Conservation (phyloP, 495 filamentous ascomycete genomes). For the Tuber umbilicatum region DNA sequence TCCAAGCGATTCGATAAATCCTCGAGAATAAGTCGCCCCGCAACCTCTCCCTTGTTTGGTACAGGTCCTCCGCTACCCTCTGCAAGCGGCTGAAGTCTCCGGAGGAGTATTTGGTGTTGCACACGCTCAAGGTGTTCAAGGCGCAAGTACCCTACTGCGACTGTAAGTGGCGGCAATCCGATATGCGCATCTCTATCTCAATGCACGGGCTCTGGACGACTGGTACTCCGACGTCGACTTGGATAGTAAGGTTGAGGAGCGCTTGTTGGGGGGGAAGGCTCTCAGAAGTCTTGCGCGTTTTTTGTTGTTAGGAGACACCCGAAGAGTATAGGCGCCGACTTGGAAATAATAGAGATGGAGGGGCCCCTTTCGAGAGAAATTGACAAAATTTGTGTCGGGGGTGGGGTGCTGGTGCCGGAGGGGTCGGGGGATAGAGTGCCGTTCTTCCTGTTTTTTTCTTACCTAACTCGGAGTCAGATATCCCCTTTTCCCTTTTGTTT, state of each 20-base stretch:
- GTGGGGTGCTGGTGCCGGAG: constrained; percentile 44
- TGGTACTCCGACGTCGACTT: constrained; percentile 88
- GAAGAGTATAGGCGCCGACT: constrained; percentile 68
- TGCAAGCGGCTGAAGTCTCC: constrained; percentile 85
- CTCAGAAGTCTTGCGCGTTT: constrained; percentile 81
- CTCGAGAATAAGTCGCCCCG: constrained; percentile 90
- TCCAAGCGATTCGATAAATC: constrained; percentile 96
- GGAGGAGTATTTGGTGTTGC: constrained; percentile 75
- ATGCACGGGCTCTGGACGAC: constrained; percentile 91
- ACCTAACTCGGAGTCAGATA: not conserved
- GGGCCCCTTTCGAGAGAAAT: constrained; percentile 83
- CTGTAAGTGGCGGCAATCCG: constrained; percentile 93
- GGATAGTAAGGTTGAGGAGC: constrained; percentile 86
- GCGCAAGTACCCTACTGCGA: constrained; percentile 96
- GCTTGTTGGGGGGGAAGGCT: constrained; percentile 80
- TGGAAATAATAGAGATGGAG: constrained; percentile 64
- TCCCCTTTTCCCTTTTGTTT: not conserved
- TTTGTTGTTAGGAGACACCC: constrained; percentile 77
- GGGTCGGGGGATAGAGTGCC: constrained; percentile 15
- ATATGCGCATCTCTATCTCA: constrained; percentile 97
- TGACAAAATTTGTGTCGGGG: constrained; percentile 62
- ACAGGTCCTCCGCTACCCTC: constrained; percentile 83
- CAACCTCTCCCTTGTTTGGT: constrained; percentile 84
- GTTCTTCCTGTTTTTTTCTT: not conserved
- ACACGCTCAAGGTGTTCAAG: constrained; percentile 96